Evolutionary conservation across 192 early-diverging fungal genomes (phyloP), one percentile per base, ranked within the genome.

Genomic region (Powellomyces hirtus): DNA sequence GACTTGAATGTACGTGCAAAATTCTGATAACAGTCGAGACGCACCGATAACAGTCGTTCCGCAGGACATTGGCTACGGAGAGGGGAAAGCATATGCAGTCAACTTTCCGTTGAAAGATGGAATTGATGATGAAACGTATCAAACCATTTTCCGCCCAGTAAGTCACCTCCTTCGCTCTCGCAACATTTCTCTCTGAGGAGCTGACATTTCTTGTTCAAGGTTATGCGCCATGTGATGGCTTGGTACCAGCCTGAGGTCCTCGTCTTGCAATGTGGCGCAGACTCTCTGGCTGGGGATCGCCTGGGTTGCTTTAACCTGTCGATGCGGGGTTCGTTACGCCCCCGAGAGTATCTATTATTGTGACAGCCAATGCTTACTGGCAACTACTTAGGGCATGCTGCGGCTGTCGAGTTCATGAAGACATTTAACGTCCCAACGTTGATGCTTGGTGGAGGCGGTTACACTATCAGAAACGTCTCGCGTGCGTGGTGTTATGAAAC

Each of bases 41-140:
- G 50, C 11, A 52, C 7, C n/a, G n/a, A 10, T 45, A 53, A 13
- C 10, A 53, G 26, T 24, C 51, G 53, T 56, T 18, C 16, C 53
- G 2, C 49, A 92, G 85, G 97, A 99, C 77, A 91, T 93, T 74
- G 97, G 97, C 36, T 79, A 89, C 35, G 93, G 90, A 35, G 80
- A 89, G 68, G 97, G 97, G 37, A 92, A 91, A 73, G 78, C 91
- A 51, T 98, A 98, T 72, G 87, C 97, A 0, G 91, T 99, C 38
- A 99, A 99, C 75, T 90, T 98, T 58, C 97, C 97, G 3, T 72
- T 99, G 38, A 86, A 92, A 46, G 94, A 96, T 56, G 97, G 97
- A n/a, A 86, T 88, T 45, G 95, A 98, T 72, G 97, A 99, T 72
- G 88, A 87, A 60, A 88, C 90, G 3, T 99, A 94, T 58, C 76